Evolutionary conservation across 495 filamentous ascomycete genomes (phyloP).

Genomic region (Neurospora sublineolata): DNA sequence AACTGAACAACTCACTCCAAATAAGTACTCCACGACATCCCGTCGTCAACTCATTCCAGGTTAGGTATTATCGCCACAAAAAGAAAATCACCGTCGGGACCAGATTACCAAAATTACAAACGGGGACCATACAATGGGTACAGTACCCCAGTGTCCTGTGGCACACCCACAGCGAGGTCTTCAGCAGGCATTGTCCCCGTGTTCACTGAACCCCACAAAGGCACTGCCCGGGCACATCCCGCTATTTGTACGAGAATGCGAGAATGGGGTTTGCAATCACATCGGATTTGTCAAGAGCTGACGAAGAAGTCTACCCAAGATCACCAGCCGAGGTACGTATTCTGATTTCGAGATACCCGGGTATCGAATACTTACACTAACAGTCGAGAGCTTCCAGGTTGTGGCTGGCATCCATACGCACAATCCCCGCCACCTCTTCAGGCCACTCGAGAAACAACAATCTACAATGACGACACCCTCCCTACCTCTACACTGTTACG

Average conservation of each 20-base stretch:
- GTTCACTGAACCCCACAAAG: not conserved
- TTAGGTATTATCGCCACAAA: not conserved
- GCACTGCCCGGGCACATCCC: not conserved
- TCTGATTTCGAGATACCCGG: too few relatives aligned
- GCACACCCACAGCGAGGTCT: not conserved
- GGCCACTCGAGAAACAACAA: not conserved
- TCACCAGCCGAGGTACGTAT: not conserved
- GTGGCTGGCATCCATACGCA: not conserved
- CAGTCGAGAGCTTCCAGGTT: not conserved
- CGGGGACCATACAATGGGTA: not conserved
- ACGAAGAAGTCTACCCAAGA: not conserved
- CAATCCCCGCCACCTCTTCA: not conserved
- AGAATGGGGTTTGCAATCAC: not conserved
- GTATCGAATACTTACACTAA: not conserved
- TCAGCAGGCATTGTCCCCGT: not conserved
- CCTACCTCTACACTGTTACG: not conserved
- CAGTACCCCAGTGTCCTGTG: not conserved
- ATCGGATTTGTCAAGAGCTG: not conserved
- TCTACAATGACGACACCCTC: not conserved
- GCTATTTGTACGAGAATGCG: not conserved
- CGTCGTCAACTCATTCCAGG: not conserved
- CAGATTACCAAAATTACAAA: not conserved
- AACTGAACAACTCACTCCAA: not conserved
- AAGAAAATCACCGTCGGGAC: not conserved
- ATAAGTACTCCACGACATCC: not conserved